Evolutionary conservation across 306 rosid genomes (phyloP), one percentile per base, ranked within the genome.

Genomic region (Amphicarpaea edgeworthii): DNA sequence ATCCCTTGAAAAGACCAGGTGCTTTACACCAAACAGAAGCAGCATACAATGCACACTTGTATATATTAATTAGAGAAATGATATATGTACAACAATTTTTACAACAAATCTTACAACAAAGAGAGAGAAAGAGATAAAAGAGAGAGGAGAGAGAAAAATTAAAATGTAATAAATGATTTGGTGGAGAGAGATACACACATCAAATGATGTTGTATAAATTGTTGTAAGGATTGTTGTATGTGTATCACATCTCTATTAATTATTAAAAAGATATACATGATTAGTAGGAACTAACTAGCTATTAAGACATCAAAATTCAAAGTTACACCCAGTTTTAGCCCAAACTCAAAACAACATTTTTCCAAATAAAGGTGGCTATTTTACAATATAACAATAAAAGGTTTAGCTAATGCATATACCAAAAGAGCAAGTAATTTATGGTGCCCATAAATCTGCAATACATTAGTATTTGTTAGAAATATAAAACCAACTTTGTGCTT

Each of bases 21-120:
- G 51, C 70, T 68, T 58, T 24, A 24, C 63, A 57, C 32, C 51
- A 45, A 43, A 68, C 37, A 77, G 40, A 57, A 42, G 49, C 38
- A 30, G 23, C 19, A 73, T 46, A 58, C 19, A 61, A 34, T 74
- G 16, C 37, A 60, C 16, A 19, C 32, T 19, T 15, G 6, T 75
- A 20, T 28, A 3, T 28, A 61, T 47, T 47, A 61, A 61, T 61
- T 62, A 32, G 24, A 12, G 16, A 62, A 62, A 62, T 16, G 16
- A 62, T 9, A 62, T 34, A 9, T n/a, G n/a, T n/a, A n/a, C n/a
- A n/a, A n/a, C n/a, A n/a, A n/a, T n/a, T n/a, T n/a, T n/a, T n/a
- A n/a, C n/a, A n/a, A n/a, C n/a, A n/a, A n/a, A n/a, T n/a, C n/a
- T n/a, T n/a, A n/a, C n/a, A n/a, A n/a, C n/a, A n/a, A n/a, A n/a